Base-by-base conservation (phyloP, 2,329 filamentous ascomycete genomes). In the Claviceps fusiformis region DNA sequence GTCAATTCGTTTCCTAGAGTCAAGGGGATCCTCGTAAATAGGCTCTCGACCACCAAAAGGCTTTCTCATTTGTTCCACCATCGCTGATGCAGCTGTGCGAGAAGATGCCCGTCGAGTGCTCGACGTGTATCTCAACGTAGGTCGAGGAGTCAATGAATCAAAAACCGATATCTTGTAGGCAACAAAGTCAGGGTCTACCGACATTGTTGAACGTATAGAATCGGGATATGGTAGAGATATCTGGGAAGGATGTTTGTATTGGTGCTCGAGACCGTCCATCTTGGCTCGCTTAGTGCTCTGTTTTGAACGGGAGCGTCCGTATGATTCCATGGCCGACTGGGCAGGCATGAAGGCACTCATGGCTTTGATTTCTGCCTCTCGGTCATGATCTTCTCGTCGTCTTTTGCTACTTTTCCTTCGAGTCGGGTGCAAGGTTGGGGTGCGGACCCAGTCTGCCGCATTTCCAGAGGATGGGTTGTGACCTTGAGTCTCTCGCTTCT, bases 291-390 rank as follows among this genome's bases (percentile, higher is more conserved):
- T 85, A 65, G 79, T 87, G 61, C 89, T 79, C 67, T 75, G 75
- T 75, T 76, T 80, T 63, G 77, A 79, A 56, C 81, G 78, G 49
- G 86, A 77, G 49, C 81, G 74, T 54, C 78, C 78, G 67, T 78
- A 80, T 37, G 76, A 73, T 57, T 83, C 78, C 50, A 78, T 77
- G 11, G 78, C 77, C 6, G 83, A 76, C 53, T 87, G 80, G 54
- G 83, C 72, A 6, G 87, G 83, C 61, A 85, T 79, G 58, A 78
- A 79, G 45, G 82, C 80, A 64, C 82, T 87, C 86, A 96, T 88
- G 54, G 88, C 83, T 65, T 85, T 87, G 65, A 96, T 90, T 70
- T 95, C 89, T 59, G 88, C 88, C 70, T 95, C 91, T 56, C 92
- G 80, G 56, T 86, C 78, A 65, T 82, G 81, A 59, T 95, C 87